These are phyloP conservation scores for Cornus kousa DNA, from an alignment of 148 eudicot genomes.

Conservation along the genomic window DNA sequence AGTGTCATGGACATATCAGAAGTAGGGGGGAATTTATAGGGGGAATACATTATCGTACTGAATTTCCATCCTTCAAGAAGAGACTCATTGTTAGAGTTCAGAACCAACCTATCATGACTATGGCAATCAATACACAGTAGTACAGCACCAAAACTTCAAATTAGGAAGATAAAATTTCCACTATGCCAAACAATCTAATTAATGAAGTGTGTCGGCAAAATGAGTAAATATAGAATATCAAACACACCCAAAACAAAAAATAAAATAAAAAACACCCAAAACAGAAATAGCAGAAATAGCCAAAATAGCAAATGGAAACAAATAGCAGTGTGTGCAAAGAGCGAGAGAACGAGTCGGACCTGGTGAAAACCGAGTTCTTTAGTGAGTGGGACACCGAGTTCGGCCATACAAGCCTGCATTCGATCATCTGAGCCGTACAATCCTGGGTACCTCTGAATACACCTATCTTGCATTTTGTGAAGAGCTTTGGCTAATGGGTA, in stretches of 20 bases:
- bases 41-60: too few species aligned
- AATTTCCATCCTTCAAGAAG: too few species aligned
- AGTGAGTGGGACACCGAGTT: slow-evolving; percentile 92
- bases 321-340: not conserved
- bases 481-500: slow-evolving; percentile 79
- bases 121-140: too few species aligned
- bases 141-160: too few species aligned
- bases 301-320: not conserved
- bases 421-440: slow-evolving; percentile 90
- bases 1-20: too few species aligned
- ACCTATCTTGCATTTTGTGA: slow-evolving; percentile 75
- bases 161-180: too few species aligned
- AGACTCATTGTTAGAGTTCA: too few species aligned
- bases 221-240: not conserved
- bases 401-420: slow-evolving; percentile 97
- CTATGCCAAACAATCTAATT: too few species aligned
- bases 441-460: slow-evolving; percentile 79
- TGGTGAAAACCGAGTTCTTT: slow-evolving; percentile 90
- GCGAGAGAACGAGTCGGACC: slow-evolving; percentile 30
- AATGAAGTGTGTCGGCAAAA: not conserved
- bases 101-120: too few species aligned
- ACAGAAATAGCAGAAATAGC: not conserved
- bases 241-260: not conserved
- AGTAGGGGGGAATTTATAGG: too few species aligned
- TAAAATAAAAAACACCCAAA: not conserved